A percentile compares a stretch with the other conserved stretches of the same genome.
These are phyloP conservation scores for Vanderwaltozyma tropicalis DNA, from an alignment of 805 yeast genomes.

Conservation along the genomic window DNA sequence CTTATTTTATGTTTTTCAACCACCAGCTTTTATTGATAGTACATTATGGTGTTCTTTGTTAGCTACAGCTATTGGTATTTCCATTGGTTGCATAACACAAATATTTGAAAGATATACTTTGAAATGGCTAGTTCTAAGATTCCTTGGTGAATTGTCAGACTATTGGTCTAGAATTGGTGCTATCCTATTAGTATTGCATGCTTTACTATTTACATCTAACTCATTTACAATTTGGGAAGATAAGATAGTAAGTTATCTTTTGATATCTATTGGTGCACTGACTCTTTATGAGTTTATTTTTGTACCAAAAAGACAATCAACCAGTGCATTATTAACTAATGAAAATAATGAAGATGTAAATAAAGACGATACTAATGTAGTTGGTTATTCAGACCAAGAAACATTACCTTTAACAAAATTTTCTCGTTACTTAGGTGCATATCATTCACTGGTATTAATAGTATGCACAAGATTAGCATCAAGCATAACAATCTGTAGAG, in stretches of 20 bases:
- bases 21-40: slow-evolving; percentile 34
- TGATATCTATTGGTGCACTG: slow-evolving; percentile 54
- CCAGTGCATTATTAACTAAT: slow-evolving; percentile 31
- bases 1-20: slow-evolving; percentile 49
- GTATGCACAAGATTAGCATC: slow-evolving; percentile 58
- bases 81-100: slow-evolving; percentile 66
- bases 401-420: slow-evolving; percentile 29
- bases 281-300: slow-evolving; percentile 36
- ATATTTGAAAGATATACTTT: slow-evolving; percentile 67
- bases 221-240: slow-evolving; percentile 95
- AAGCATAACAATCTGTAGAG: slow-evolving; percentile 74
- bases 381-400: slow-evolving; percentile 22
- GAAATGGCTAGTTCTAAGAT: slow-evolving; percentile 47
- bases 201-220: slow-evolving; percentile 72
- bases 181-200: slow-evolving; percentile 49
- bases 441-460: slow-evolving; percentile 62
- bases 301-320: slow-evolving; percentile 29
- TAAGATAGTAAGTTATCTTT: slow-evolving; percentile 50
- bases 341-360: slow-evolving; percentile 24
- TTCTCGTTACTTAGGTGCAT: slow-evolving; percentile 50
- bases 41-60: slow-evolving; percentile 43
- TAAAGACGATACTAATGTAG: slow-evolving; percentile 18
- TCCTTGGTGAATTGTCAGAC: slow-evolving; percentile 49
- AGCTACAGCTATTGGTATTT: slow-evolving; percentile 62
- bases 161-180: slow-evolving; percentile 72